phyloP scores from a whole-genome alignment of 2,329 filamentous ascomycete genomes.

The Epichloe festucae region DNA sequence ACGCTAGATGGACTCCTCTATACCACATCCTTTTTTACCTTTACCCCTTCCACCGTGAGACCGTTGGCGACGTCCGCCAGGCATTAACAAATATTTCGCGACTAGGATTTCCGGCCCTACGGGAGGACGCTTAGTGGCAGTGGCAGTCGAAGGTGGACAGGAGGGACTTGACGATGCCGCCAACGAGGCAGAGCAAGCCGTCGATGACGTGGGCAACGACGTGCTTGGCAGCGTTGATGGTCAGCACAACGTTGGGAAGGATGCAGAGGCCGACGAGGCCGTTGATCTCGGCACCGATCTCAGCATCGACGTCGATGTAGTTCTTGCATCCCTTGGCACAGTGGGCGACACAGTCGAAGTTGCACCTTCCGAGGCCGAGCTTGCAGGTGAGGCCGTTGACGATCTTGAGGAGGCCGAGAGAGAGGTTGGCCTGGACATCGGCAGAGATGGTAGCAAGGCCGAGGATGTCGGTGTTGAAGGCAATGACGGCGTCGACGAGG shows the following conservation, averaged over 20 bases:
- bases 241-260: conserved; percentile 18
- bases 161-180: conserved; percentile 17
- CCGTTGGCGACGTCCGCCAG: background rate
- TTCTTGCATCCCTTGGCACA: conserved; percentile 25
- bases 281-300: conserved; percentile 13
- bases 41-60: background rate
- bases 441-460: conserved; percentile 16
- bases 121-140: conserved; percentile 13
- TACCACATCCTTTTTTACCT: background rate
- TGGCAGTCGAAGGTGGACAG: conserved; percentile 20
- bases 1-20: background rate
- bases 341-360: conserved; percentile 26
- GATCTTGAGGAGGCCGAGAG: conserved; percentile 13
- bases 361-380: conserved; percentile 20
- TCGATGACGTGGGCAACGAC: conserved; percentile 16
- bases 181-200: conserved; percentile 21
- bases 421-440: conserved; percentile 15
- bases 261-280: conserved; percentile 21
- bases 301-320: conserved; percentile 20
- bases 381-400: conserved; percentile 16
- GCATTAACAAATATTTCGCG: background rate
- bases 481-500: conserved; percentile 18
- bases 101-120: background rate
- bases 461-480: conserved; percentile 25
- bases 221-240: conserved; percentile 13